Evolutionary conservation across 2,329 filamentous ascomycete species (phyloP).

Genomic region (Talaromyces islandicus): DNA sequence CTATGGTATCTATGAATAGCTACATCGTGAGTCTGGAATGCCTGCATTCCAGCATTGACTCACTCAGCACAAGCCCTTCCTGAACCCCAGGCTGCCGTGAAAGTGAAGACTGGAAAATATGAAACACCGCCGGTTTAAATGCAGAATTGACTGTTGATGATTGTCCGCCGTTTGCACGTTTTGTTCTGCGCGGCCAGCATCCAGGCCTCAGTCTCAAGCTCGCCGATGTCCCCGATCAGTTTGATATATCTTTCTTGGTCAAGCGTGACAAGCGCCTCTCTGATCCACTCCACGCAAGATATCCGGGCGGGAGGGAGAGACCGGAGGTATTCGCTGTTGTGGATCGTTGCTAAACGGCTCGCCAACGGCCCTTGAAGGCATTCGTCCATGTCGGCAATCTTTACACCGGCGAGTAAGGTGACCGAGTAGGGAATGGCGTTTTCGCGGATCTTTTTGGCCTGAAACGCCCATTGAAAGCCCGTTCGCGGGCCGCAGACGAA

Average conservation of each 20-base stretch:
- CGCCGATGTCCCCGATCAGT: conserved; percentile 10
- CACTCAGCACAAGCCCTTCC: neutral
- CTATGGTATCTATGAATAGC: neutral
- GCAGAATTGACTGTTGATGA: neutral
- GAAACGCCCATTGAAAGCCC: conserved; percentile 14
- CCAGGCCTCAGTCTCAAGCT: conserved; percentile 20
- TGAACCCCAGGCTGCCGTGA: neutral
- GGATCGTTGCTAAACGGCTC: conserved; percentile 14
- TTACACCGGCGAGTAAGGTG: conserved; percentile 15
- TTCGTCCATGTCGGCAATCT: conserved; percentile 16
- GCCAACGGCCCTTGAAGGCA: conserved; percentile 14
- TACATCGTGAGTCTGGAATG: neutral
- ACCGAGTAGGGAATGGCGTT: conserved; percentile 4
- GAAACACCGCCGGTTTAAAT: neutral
- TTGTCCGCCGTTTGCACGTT: neutral
- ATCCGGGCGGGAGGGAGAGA: conserved; percentile 14
- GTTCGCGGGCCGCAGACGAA: conserved; percentile 13
- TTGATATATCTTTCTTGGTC: conserved; percentile 20
- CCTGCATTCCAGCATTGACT: neutral
- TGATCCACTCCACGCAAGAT: conserved; percentile 19
- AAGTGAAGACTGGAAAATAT: neutral
- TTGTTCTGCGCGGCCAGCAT: conserved; percentile 37
- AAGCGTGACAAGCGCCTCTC: conserved; percentile 19
- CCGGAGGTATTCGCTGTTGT: conserved; percentile 15
- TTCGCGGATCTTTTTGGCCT: conserved; percentile 3